These are phyloP conservation scores for Aspergillus coremiiformis DNA, from an alignment of 495 filamentous ascomycete genomes.

Conservation along the genomic window DNA sequence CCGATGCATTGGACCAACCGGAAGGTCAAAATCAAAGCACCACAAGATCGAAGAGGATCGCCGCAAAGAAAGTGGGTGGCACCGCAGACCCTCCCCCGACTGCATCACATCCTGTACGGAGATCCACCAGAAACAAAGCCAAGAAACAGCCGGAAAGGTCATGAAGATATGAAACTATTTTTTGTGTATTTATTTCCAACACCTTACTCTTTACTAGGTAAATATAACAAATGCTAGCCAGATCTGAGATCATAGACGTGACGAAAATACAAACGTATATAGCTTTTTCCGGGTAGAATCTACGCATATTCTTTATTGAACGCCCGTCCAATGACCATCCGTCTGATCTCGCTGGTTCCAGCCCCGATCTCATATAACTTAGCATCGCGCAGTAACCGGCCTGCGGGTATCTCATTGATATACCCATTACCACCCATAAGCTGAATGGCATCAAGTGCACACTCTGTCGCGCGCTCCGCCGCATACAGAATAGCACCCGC, in stretches of 20 bases:
- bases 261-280: background rate
- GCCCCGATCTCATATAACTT: conserved; percentile 97
- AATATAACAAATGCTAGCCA: conserved; percentile 1
- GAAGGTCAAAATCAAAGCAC: conserved; percentile 10
- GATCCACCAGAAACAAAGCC: conserved; percentile 26
- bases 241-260: background rate
- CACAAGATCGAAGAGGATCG: conserved; percentile 25
- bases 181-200: background rate
- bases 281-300: background rate
- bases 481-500: conserved; percentile 92
- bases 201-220: background rate
- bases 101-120: conserved; percentile 23
- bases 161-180: background rate
- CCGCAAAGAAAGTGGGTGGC: conserved; percentile 19
- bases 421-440: conserved; percentile 94
- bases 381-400: conserved; percentile 75
- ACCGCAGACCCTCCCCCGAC: conserved; percentile 1
- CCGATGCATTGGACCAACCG: conserved; percentile 12
- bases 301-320: conserved; percentile 84
- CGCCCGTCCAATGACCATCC: conserved; percentile 89
- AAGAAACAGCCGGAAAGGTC: conserved; percentile 6
- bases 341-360: conserved; percentile 85
- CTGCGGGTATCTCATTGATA: conserved; percentile 88
- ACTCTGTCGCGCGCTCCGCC: conserved; percentile 87
- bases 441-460: conserved; percentile 84